Evolutionary conservation across 108 stramenopile species (phyloP).

Genomic region (Stephanodiscus triporus): DNA sequence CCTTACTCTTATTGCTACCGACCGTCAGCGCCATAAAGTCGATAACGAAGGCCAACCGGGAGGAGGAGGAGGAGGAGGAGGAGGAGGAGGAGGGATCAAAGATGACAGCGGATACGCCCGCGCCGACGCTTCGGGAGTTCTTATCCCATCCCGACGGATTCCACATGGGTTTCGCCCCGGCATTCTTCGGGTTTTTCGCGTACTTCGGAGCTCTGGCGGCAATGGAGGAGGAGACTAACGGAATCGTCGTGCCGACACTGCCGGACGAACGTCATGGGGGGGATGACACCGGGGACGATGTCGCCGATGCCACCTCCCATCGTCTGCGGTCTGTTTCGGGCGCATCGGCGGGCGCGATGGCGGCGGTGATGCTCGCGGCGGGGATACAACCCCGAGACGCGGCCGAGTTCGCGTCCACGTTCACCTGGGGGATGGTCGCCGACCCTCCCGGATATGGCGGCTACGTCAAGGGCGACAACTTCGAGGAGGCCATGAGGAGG

Average conservation of each 20-base stretch:
- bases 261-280: not conserved
- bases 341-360: slow-evolving; percentile 86
- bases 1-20: too few relatives aligned
- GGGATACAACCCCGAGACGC: slow-evolving; percentile 64
- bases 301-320: not conserved
- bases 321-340: slow-evolving; percentile 63
- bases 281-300: slow-evolving; percentile 14
- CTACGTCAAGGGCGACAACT: slow-evolving; percentile 63
- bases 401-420: slow-evolving; percentile 54
- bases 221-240: slow-evolving; percentile 57
- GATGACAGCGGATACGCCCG: not conserved
- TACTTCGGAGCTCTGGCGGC: slow-evolving; percentile 78
- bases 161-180: slow-evolving; percentile 75
- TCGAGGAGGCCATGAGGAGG: slow-evolving; percentile 66
- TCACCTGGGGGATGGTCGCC: slow-evolving; percentile 59
- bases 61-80: not conserved
- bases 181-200: slow-evolving; percentile 85
- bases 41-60: too few relatives aligned
- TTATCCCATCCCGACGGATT: slow-evolving; percentile 61
- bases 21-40: too few relatives aligned
- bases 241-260: slow-evolving; percentile 31
- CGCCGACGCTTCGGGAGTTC: slow-evolving; percentile 62
- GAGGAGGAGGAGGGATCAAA: not conserved
- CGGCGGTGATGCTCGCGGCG: slow-evolving; percentile 72
- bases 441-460: slow-evolving; percentile 65